These are phyloP conservation scores for Crithidia thermophila DNA, from an alignment of 208 protist species.

Conservation along the genomic window DNA sequence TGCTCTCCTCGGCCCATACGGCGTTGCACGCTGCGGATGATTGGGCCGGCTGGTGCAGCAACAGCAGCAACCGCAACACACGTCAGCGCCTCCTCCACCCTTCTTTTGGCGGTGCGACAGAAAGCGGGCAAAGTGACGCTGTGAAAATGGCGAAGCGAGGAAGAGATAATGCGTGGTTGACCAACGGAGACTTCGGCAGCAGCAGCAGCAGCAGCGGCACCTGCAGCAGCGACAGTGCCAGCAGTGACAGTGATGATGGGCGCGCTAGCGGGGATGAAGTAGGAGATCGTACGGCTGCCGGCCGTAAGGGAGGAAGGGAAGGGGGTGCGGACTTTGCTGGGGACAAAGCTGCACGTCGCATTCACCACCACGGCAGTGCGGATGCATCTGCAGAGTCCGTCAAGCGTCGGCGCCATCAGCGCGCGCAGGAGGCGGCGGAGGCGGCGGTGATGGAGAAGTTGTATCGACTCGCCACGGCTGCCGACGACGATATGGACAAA, in stretches of 20 bases:
- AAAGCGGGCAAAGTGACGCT: no score
- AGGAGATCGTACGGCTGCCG: neutral
- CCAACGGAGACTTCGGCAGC: no score
- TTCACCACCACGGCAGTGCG: neutral
- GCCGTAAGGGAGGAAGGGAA: neutral
- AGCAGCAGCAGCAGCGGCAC: neutral
- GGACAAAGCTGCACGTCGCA: neutral
- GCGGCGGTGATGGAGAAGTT: constrained; percentile 27
- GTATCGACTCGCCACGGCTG: constrained; percentile 12
- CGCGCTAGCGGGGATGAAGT: neutral
- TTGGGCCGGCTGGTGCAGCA: neutral
- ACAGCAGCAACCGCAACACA: no score
- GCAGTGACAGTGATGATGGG: constrained; percentile 6
- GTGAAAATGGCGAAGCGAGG: no score
- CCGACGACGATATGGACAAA: neutral
- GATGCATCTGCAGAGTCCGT: neutral
- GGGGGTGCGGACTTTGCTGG: neutral
- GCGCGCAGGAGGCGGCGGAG: constrained; percentile 1
- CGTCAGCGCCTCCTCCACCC: no score
- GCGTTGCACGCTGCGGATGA: no score
- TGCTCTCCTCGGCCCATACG: no score
- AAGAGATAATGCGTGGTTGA: no score
- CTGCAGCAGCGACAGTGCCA: neutral
- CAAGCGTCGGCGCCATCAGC: neutral
- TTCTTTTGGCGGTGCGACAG: no score